A percentile compares a stretch with the other conserved stretches of the same genome.
Conservation (phyloP, 2,329 filamentous ascomycete species). For the Botrytis cinerea region DNA sequence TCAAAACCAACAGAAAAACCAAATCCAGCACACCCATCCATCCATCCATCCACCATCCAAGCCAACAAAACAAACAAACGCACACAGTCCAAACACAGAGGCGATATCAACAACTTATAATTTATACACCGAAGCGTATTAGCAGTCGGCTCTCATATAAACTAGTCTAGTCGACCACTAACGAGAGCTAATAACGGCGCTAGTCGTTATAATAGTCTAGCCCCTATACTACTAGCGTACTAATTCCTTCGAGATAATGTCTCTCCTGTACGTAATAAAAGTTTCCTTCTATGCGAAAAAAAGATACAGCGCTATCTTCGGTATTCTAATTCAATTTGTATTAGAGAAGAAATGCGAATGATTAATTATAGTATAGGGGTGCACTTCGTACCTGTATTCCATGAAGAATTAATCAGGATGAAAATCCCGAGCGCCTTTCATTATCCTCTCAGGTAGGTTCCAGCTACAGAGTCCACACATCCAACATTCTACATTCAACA, state of each 20-base stretch:
- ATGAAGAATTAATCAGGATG: background rate
- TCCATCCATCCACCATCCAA: too few species aligned
- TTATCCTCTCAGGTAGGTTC: background rate
- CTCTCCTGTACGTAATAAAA: background rate
- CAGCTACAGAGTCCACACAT: background rate
- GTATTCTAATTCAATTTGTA: background rate
- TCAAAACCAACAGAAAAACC: too few species aligned
- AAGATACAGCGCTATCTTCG: background rate
- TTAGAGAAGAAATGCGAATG: background rate
- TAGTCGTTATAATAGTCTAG: background rate
- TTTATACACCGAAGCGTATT: too few species aligned
- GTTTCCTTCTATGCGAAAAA: background rate
- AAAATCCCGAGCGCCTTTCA: background rate
- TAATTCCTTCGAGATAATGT: background rate
- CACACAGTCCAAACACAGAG: too few species aligned
- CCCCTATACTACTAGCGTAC: background rate
- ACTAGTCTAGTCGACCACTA: too few species aligned
- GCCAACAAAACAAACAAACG: too few species aligned
- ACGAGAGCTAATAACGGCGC: background rate
- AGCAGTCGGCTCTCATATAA: too few species aligned
- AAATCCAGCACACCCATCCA: too few species aligned
- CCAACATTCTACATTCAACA: background rate
- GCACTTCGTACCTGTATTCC: background rate
- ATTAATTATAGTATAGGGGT: background rate
- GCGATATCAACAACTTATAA: too few species aligned